A percentile compares a stretch with the other conserved stretches of the same genome.
Conservation (phyloP, 2,329 filamentous ascomycete species). For the Karstenula rhodostoma region DNA sequence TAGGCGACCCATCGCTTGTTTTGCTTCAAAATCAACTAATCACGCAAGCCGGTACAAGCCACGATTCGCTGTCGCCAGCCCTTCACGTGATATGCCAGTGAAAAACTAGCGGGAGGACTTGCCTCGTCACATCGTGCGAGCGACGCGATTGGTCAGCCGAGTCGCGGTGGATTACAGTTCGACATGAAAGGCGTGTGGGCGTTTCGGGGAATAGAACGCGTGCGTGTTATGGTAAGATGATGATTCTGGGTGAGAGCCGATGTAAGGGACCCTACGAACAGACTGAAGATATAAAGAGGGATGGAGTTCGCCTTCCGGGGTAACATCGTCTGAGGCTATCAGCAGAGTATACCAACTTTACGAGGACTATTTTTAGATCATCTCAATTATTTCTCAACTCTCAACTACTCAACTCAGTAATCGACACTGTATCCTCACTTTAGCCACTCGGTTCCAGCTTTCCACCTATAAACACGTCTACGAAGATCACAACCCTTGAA, state of each 20-base stretch:
- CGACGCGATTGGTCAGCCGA: conserved; percentile 10
- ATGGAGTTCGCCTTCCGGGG: neutral
- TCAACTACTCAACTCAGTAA: neutral
- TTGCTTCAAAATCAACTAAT: conserved; percentile 6
- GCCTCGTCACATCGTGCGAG: conserved; percentile 1
- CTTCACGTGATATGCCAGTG: neutral
- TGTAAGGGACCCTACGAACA: conserved; percentile 1
- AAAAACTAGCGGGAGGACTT: conserved; percentile 2
- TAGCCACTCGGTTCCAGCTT: neutral
- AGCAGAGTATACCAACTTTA: neutral
- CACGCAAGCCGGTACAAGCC: neutral
- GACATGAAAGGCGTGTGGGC: conserved; percentile 19
- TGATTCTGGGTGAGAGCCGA: conserved; percentile 2
- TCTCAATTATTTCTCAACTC: neutral
- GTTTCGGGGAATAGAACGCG: conserved; percentile 8
- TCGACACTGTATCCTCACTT: neutral
- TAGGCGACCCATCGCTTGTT: neutral
- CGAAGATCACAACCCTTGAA: neutral
- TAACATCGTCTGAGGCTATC: neutral
- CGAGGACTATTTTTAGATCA: neutral
- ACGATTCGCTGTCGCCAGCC: neutral
- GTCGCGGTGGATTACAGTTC: conserved; percentile 6
- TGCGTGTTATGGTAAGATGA: neutral
- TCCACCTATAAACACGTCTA: neutral
- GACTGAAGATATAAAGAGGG: conserved; percentile 2